Conservation (phyloP, 495 filamentous ascomycete genomes). For the Penicillium steckii region DNA sequence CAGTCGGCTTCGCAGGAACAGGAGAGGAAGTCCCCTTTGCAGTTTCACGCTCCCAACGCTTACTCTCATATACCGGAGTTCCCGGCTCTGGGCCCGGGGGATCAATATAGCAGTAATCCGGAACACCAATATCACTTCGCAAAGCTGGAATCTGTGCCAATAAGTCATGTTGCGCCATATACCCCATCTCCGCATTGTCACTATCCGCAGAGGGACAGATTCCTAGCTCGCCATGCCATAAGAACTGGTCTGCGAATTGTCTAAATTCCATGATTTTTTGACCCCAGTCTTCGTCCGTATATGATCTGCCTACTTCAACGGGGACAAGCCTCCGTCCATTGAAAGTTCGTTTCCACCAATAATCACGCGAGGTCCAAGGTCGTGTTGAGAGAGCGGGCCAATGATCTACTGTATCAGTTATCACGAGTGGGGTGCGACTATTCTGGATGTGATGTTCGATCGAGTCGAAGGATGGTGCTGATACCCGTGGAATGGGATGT, state of each 20-base stretch:
- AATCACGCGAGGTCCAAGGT: conserved; percentile 70
- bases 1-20: not conserved
- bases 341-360: conserved; percentile 75
- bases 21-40: conserved; percentile 1
- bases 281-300: conserved; percentile 83
- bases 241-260: conserved; percentile 65
- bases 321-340: conserved; percentile 78
- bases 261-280: conserved; percentile 78
- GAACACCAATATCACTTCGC: conserved; percentile 71
- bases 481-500: conserved; percentile 33
- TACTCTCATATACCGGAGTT: conserved; percentile 49
- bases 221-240: conserved; percentile 36
- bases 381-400: conserved; percentile 78
- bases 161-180: conserved; percentile 89
- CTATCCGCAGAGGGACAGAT: conserved; percentile 6
- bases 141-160: conserved; percentile 79
- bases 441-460: conserved; percentile 65
- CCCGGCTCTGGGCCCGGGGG: conserved; percentile 49
- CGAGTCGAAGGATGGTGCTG: conserved; percentile 50
- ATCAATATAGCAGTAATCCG: conserved; percentile 80
- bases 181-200: conserved; percentile 48
- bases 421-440: conserved; percentile 62
- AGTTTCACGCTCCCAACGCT: conserved; percentile 33
- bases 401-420: conserved; percentile 58
- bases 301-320: conserved; percentile 84